These are phyloP conservation scores for Pestalotiopsis sp. DNA, from an alignment of 2,329 filamentous ascomycete genomes.

Conservation along the genomic window DNA sequence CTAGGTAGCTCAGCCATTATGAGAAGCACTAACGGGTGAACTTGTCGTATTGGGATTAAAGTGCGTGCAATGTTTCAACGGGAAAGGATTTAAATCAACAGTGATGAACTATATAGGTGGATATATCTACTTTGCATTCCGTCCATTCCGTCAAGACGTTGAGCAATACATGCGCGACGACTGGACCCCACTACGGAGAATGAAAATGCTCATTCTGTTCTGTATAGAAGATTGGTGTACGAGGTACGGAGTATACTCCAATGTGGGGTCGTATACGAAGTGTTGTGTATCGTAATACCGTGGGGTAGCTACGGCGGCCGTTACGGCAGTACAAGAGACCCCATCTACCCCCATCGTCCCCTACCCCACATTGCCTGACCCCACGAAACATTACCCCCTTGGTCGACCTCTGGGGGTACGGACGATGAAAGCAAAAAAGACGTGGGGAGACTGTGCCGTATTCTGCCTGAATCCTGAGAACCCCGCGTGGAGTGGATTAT, in stretches of 20 bases:
- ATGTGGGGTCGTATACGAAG: neutral
- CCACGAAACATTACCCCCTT: neutral
- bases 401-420: neutral
- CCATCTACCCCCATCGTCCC: neutral
- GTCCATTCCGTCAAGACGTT: neutral
- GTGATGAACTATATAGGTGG: neutral
- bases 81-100: neutral
- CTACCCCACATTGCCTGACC: neutral
- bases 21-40: neutral
- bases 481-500: neutral
- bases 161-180: neutral
- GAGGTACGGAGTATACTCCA: neutral
- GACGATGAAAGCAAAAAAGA: neutral
- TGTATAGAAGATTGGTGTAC: neutral
- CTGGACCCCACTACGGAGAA: neutral
- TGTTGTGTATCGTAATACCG: neutral
- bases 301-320: neutral
- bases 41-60: neutral
- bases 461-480: neutral
- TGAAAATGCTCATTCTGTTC: neutral
- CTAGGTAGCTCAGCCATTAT: neutral
- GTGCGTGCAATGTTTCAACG: neutral
- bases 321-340: neutral
- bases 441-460: neutral
- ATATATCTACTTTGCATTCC: neutral